Base-by-base conservation (phyloP, 768 basidiomycete genomes). In the Candolleomyces efflorescens region DNA sequence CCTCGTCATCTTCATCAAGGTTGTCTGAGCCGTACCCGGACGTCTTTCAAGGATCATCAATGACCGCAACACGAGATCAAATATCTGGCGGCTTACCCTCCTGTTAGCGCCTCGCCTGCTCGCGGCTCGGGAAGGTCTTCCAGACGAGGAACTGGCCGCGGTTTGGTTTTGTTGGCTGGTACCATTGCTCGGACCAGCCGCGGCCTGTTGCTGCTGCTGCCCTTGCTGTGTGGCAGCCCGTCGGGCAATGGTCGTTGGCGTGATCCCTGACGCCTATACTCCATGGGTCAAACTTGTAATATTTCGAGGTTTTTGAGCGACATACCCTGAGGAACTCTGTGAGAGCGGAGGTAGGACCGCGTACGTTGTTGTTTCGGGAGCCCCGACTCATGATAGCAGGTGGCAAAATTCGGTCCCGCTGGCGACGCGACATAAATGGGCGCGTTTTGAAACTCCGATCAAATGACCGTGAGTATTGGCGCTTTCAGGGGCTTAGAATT, bases 271-370 rank as follows among this genome's bases (percentile, higher is more conserved):
- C 49, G 73, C 76, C 81, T 82, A 57, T 38, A 51, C 43, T 11
- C 41, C 18, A 32, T 7, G 41, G 7, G 5, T 43, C 17, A 17
- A 22, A 12, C 2, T 7, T 48, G 22, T 62, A 0, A 37, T 59
- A 37, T 20, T 13, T 17, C 26, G 17, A 11, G 12, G 27, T 20
- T 41, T 32, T 26, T 50, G 58, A 49, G 38, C 15, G 5, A 17
- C 3, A 26, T 59, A 89, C 92, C 64, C 82, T 82, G 36, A 94
- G 73, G 62, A 89, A 94, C 61, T 91, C 89, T 37, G 92, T 92
- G 12, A 94, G 72, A 0, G 92, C 92, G 20, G 90, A 92, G 0
- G 88, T 84, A 2, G 92, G 92, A 0, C 92, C 92, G 12, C 87
- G 82, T 44, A 93, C 84, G 58, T 89, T 89, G 66, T 79, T 79